Evolutionary conservation across 176 grass and related monocot species (phyloP).

Genomic region (Pharus latifolius): DNA sequence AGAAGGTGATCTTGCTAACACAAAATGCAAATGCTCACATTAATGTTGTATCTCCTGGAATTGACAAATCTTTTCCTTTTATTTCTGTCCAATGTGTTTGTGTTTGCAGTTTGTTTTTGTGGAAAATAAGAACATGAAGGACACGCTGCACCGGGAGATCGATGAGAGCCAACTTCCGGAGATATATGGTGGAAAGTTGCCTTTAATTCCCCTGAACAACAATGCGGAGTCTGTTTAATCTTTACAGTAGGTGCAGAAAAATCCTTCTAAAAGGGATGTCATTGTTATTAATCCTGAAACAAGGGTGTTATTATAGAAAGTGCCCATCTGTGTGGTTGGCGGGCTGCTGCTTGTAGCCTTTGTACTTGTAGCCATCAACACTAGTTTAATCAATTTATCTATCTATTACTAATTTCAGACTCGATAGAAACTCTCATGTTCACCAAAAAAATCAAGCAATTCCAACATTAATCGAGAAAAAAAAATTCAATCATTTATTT

Average conservation of each 20-base stretch:
- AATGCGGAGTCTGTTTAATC: neutral
- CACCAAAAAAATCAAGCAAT: no score
- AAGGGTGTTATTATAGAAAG: neutral
- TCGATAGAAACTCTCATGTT: no score
- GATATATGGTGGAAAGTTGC: slow-evolving; percentile 48
- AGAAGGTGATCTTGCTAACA: slow-evolving; percentile 36
- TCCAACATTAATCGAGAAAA: no score
- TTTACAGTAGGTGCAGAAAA: neutral
- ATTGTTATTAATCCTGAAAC: neutral
- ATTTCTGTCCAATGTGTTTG: neutral
- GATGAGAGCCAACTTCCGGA: slow-evolving; percentile 67
- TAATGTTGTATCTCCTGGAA: neutral
- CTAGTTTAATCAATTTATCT: no score
- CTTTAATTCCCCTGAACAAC: slow-evolving; percentile 34
- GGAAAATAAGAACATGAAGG: slow-evolving; percentile 48
- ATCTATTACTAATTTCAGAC: no score
- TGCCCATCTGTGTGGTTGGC: neutral
- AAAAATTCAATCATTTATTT: no score
- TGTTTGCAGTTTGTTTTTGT: slow-evolving; percentile 66
- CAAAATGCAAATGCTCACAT: neutral
- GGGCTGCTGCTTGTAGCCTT: no score
- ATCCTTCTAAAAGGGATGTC: neutral
- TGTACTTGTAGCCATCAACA: no score
- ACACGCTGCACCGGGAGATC: slow-evolving; percentile 52
- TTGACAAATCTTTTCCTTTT: neutral